Evolutionary conservation across 768 basidiomycete species (phyloP), one percentile per base, ranked within the genome.

Genomic region (Kwoniella newhampshirensis): DNA sequence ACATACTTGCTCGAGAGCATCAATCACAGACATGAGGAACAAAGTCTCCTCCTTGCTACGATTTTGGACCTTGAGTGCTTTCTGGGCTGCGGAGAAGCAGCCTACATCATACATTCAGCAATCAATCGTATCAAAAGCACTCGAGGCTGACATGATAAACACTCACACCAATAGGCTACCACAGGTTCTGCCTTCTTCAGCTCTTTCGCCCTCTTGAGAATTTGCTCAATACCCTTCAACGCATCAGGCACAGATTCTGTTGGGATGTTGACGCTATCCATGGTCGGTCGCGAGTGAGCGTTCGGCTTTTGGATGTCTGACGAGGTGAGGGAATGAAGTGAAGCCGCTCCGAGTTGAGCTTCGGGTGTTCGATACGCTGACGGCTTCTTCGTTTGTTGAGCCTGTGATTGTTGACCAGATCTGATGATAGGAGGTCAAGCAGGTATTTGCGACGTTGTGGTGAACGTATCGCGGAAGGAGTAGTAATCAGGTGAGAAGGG

Each of bases 141-240:
- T 37, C 36, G 36, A n/a, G 36, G 36, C n/a, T 37, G 11, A 37
- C 36, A 37, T 37, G 36, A 37, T n/a, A 41, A 12, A 20, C n/a
- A 80, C 89, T 64, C 77, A 94, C 94, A 93, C 93, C 94, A 99
- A 74, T 98, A 98, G 4, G 89, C 83, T 70, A 98, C 84, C 50
- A 93, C 80, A 4, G 90, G 89, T 54, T 99, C 92, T 61, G 87
- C 84, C 13, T 79, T 78, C 49, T 82, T 84, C 66, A 97, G 81
- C 75, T 99, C 96, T 56, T 90, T 85, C 0, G 96, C 89, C 47
- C 96, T 85, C 68, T 93, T 91, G 18, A 98, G 81, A 76, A 84
- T 94, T 1, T 91, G 88, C 4, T 84, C 71, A 53, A 91, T 82
- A 23, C 84, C 68, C 61, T 80, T 81, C 57, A 80, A 73, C 51